Percentiles rank a stretch among this genome's conserved stretches.
phyloP scores from a whole-genome alignment of 768 basidiomycete species.

The Leccinum barrowsii region DNA sequence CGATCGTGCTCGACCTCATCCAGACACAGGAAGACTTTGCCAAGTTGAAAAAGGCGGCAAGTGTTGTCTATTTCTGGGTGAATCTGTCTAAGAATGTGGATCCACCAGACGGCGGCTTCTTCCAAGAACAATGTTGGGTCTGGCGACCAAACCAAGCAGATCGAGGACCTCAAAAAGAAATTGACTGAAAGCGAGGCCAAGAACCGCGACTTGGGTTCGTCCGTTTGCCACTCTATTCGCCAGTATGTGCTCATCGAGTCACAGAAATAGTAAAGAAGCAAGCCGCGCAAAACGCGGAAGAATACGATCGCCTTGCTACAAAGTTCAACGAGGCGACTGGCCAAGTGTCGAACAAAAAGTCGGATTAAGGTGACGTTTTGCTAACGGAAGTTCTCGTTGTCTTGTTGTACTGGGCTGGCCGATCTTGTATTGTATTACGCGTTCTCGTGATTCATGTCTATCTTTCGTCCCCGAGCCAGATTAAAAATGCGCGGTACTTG shows the following conservation, averaged over 20 bases:
- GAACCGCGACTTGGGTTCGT: slow-evolving; percentile 61
- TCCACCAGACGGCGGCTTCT: slow-evolving; percentile 31
- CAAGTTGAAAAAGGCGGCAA: slow-evolving; percentile 66
- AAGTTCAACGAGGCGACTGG: slow-evolving; percentile 73
- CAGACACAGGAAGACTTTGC: slow-evolving; percentile 86
- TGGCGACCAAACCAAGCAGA: slow-evolving; percentile 35
- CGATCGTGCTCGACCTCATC: slow-evolving; percentile 88
- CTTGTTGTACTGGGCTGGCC: neutral
- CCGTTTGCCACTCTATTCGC: slow-evolving; percentile 5
- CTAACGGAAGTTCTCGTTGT: neutral
- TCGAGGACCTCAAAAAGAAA: slow-evolving; percentile 68
- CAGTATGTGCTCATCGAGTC: neutral
- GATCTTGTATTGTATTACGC: neutral
- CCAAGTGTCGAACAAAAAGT: slow-evolving; percentile 56
- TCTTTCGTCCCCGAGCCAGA: neutral
- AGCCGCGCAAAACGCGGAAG: slow-evolving; percentile 68
- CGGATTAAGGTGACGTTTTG: slow-evolving; percentile 42
- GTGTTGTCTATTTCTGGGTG: neutral
- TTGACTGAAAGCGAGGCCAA: slow-evolving; percentile 55
- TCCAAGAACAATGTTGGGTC: slow-evolving; percentile 29
- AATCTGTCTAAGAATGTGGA: neutral
- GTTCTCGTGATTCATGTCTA: neutral
- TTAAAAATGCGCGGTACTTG: neutral
- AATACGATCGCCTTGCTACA: slow-evolving; percentile 80
- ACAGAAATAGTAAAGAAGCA: slow-evolving; percentile 81